Evolutionary conservation across 306 rosid species (phyloP), one percentile per base, ranked within the genome.

Genomic region (Cucurbita pepo): DNA sequence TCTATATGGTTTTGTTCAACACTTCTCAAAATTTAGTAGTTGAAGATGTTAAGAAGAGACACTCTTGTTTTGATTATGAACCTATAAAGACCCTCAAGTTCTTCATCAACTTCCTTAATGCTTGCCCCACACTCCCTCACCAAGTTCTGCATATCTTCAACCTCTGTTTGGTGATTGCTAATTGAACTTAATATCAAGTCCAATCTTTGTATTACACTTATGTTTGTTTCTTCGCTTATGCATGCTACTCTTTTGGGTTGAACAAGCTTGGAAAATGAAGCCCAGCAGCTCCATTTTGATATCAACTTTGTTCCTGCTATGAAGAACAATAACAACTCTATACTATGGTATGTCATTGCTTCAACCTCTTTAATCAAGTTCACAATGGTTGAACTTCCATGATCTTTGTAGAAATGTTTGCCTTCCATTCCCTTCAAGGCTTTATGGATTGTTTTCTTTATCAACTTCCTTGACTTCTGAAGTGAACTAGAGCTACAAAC

Each of bases 41-140:
- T 79, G 64, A 82, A 57, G 62, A 79, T 60, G 56, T 76, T 82
- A 60, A 82, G 86, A 66, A 82, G 72, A 9, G 81, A 82, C 0
- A 76, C 62, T 76, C 83, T 71, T 38, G 71, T 56, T 51, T 54
- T 73, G 71, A 82, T 79, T 18, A 79, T 47, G 66, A 37, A 54
- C 71, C 79, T 69, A 25, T 73, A 76, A 9, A 82, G 75, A 14
- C 53, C 25, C 19, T 76, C 76, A 5, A 82, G 40, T 61, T 74
- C 69, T 37, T 57, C 71, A 50, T 78, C 77, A 41, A 78, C 21
- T 4, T 65, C 78, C 38, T 75, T 51, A 18, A 78, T 77, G 74
- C 51, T 56, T 16, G 60, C 14, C 64, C 76, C 77, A 6, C 72
- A 65, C 19, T 78, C 75, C 59, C 45, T 52, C 7, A 69, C 58